phyloP scores from a whole-genome alignment of 805 yeast genomes.

The Komagataella populi region DNA sequence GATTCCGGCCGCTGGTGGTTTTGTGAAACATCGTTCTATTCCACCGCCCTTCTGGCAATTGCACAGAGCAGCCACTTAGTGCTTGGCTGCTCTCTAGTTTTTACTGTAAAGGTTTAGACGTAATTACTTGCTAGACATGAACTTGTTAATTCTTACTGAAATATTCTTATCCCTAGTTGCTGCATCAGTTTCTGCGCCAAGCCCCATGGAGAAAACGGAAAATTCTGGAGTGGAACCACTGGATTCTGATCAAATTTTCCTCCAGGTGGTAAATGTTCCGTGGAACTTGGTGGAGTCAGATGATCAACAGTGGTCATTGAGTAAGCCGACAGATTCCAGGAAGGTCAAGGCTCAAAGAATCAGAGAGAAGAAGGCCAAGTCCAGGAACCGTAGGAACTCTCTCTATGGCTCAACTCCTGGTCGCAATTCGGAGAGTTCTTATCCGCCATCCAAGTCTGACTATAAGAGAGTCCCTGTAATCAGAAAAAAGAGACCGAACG shows the following conservation, averaged over 20 bases:
- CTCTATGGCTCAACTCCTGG: background rate
- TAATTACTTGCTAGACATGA: background rate
- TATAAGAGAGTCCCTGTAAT: background rate
- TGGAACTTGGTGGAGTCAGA: background rate
- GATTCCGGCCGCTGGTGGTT: background rate
- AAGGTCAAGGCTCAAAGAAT: background rate
- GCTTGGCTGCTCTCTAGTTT: background rate
- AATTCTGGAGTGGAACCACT: background rate
- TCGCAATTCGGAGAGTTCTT: background rate
- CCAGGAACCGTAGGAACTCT: background rate
- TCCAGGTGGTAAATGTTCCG: background rate
- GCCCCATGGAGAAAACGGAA: background rate
- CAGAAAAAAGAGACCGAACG: background rate
- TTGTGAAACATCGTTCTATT: background rate
- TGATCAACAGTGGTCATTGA: background rate
- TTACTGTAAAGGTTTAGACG: background rate
- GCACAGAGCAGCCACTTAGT: background rate
- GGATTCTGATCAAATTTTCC: background rate
- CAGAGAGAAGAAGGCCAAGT: background rate
- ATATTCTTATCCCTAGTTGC: background rate
- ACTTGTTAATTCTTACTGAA: background rate
- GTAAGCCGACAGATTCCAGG: background rate
- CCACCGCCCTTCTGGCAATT: background rate
- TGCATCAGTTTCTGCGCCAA: background rate
- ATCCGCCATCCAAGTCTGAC: background rate